These are phyloP conservation scores for Aspergillus sergii DNA, from an alignment of 2,329 filamentous ascomycete genomes.

Conservation along the genomic window DNA sequence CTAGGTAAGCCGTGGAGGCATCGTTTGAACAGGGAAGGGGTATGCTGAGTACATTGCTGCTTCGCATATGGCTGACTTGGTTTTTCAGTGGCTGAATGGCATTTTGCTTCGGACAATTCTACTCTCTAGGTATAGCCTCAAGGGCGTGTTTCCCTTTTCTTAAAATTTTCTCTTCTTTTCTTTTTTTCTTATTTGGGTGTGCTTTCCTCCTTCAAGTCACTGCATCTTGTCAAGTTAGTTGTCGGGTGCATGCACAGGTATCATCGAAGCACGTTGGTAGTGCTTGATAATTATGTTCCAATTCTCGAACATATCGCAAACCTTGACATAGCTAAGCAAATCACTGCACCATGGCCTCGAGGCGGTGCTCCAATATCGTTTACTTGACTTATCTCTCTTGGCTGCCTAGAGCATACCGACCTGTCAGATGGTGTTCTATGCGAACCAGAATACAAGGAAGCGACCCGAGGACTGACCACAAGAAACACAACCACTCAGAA, in stretches of 20 bases:
- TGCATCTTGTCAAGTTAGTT: background rate
- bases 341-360: background rate
- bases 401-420: constrained; percentile 4
- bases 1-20: background rate
- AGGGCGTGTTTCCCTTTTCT: background rate
- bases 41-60: background rate
- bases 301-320: background rate
- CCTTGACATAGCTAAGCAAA: background rate
- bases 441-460: background rate
- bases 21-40: background rate
- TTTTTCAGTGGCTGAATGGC: background rate
- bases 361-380: background rate
- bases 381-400: background rate
- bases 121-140: background rate
- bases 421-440: constrained; percentile 11
- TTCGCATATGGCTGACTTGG: background rate
- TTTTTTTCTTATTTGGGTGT: background rate
- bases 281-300: background rate
- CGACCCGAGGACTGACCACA: background rate
- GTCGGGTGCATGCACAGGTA: background rate
- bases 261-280: background rate
- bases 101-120: background rate
- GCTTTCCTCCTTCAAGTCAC: background rate
- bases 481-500: constrained; percentile 9
- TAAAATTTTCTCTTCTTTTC: background rate